Percentiles rank a stretch among this genome's conserved stretches.
Evolutionary conservation across 2,329 filamentous ascomycete species (phyloP).

Genomic region (Whalleya microplaca): DNA sequence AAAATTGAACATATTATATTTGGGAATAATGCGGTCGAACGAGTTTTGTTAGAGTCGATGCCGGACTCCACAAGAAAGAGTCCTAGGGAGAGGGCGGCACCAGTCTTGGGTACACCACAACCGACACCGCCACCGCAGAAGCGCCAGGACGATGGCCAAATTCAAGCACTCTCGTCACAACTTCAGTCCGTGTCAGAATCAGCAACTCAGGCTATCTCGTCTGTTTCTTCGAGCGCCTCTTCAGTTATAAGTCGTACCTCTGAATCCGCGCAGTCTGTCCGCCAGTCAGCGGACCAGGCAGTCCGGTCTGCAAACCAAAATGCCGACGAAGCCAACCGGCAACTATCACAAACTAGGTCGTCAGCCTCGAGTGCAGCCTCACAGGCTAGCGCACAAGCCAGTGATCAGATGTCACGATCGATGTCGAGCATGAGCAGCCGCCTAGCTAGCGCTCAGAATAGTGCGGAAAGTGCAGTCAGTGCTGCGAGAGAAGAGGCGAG

Average conservation of each 20-base stretch:
- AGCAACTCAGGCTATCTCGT: conserved; percentile 35
- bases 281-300: conserved; percentile 37
- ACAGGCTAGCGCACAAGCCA: conserved; percentile 30
- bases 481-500: conserved; percentile 58
- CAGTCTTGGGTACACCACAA: conserved; percentile 23
- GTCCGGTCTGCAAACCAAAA: conserved; percentile 32
- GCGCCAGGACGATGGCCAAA: conserved; percentile 36
- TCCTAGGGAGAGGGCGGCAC: conserved; percentile 27
- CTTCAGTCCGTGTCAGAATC: conserved; percentile 35
- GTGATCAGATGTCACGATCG: conserved; percentile 28
- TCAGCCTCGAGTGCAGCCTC: conserved; percentile 37
- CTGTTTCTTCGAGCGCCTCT: conserved; percentile 36
- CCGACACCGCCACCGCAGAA: conserved; percentile 32
- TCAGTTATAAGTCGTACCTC: conserved; percentile 33
- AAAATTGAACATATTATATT: conserved; percentile 23
- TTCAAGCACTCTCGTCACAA: conserved; percentile 36
- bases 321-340: conserved; percentile 34
- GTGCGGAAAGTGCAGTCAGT: conserved; percentile 45
- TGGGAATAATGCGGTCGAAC: conserved; percentile 12
- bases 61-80: conserved; percentile 13
- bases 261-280: conserved; percentile 34
- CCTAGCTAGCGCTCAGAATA: conserved; percentile 33
- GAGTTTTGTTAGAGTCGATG: conserved; percentile 22
- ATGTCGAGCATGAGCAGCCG: conserved; percentile 36
- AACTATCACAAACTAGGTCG: conserved; percentile 35